Conservation (phyloP, 768 basidiomycete species). For the Lentinula guzmanii region DNA sequence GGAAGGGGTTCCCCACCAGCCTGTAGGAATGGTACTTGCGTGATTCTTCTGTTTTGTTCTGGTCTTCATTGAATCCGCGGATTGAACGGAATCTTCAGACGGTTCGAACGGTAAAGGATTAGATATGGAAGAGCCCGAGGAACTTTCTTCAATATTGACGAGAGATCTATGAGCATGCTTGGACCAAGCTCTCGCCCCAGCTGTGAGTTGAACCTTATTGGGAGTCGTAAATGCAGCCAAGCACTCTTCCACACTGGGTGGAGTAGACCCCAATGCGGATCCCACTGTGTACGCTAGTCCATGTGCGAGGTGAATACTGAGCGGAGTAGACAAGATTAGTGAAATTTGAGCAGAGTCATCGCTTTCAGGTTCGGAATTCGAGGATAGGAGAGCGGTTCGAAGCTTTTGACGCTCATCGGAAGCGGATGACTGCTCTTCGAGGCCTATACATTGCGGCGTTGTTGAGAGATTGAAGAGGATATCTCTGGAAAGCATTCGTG, state of each 20-base stretch:
- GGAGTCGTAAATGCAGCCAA: slow-evolving; percentile 43
- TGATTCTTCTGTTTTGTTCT: neutral
- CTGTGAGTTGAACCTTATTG: slow-evolving; percentile 45
- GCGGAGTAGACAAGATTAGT: slow-evolving; percentile 13
- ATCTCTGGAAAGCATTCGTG: neutral
- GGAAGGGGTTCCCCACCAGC: slow-evolving; percentile 57
- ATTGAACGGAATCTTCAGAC: neutral
- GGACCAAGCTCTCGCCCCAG: slow-evolving; percentile 61
- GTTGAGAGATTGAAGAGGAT: neutral
- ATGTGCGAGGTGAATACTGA: slow-evolving; percentile 39
- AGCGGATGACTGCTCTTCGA: neutral
- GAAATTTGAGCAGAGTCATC: neutral
- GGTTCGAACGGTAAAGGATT: slow-evolving; percentile 6
- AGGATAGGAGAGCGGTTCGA: neutral
- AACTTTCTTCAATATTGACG: neutral
- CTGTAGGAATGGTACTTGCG: slow-evolving; percentile 16
- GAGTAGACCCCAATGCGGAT: slow-evolving; percentile 46
- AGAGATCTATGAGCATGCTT: slow-evolving; percentile 57
- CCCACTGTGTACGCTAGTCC: slow-evolving; percentile 56
- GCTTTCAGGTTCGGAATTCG: neutral
- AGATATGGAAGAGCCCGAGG: no score
- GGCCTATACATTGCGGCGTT: neutral
- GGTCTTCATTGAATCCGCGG: neutral
- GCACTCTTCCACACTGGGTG: slow-evolving; percentile 45
- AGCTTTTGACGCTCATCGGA: neutral